Evolutionary conservation across 2,329 filamentous ascomycete species (phyloP), one percentile per base, ranked within the genome.

Genomic region (Cadophora luteo-olivacea): DNA sequence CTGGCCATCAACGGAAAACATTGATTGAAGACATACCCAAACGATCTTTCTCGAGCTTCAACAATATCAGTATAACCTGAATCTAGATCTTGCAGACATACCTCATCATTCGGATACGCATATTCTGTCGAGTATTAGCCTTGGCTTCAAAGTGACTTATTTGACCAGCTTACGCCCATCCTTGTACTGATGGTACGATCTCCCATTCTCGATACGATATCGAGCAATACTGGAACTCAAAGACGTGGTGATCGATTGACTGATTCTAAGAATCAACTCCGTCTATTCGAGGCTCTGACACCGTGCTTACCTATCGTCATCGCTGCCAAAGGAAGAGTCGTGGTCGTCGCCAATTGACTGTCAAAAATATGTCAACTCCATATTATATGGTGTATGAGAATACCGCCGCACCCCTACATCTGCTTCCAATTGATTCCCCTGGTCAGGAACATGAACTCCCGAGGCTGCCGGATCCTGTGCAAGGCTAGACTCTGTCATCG

Each of bases 121-220:
- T 48, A 48, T 48, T 48, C 45, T 48, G 19, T 48, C 45, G 22
- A 48, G 45, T 48, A 19, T 48, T 22, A 48, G 45, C 4, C 3
- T 5, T 5, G 12, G 22, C 45, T 48, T 48, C 45, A 7, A 1
- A 4, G 45, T 11, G 11, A 41, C 7, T 41, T 19, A 48, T 24
- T 5, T 16, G 29, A 14, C 4, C 8, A 3, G 24, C 61, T 55
- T 25, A 64, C 61, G 48, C 4, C 61, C 61, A 14, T 64, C 61
- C 14, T 64, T 52, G 45, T 57, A 52, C 16, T 36, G 8, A 54
- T 64, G 58, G 41, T 64, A 68, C 14, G 51, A 63, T 11, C 60
- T 49, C 16, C 64, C 64, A 51, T 65, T 29, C n/a, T 60, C 38
- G 8, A 60, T 33, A 36, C 64, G 64, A 51, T 65, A 61, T 6